Evolutionary conservation across 768 basidiomycete genomes (phyloP), one percentile per base, ranked within the genome.

Genomic region (Lactifluus hygrophoroides): DNA sequence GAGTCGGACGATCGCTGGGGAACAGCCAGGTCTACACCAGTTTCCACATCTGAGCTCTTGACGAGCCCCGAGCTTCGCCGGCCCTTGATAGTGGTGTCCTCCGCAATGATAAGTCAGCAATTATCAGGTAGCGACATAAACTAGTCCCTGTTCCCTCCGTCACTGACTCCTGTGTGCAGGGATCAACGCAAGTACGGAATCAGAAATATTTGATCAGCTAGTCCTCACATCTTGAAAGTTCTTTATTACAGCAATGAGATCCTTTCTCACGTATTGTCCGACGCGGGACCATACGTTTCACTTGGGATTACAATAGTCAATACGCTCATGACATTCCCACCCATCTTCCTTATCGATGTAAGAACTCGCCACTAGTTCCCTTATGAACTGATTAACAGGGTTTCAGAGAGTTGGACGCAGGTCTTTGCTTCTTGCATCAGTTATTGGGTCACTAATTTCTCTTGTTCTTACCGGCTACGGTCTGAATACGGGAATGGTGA

Each of bases 221-320:
- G 57, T 34, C 14, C 50, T 53, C 13, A 56, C 45, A 63, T 53
- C 23, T 11, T 23, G 28, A 27, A 68, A 86, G 93, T 95, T 27
- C 76, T 95, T 54, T 95, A 93, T 70, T 95, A 94, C 72, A 90
- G 88, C 72, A 94, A 91, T 64, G 81, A 85, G 48, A 96, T 96
- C 63, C 79, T 96, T 25, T 81, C 84, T 25, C 86, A 81, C 58
- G 79, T 90, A 3, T 74, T 96, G 54, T 91, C 93, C 16, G 79
- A 87, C 17, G 69, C 85, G 23, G 93, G 88, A 0, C 82, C 90
- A 19, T 86, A 90, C 64, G 80, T 94, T 19, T 93, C 92, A 2
- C 71, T 96, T 2, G 87, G 84, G 17, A 89, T 95, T 51, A 88
- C 92, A 0, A 67, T 90, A 32, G 83, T 94, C 58, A 96, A 96